Evolutionary conservation across 805 yeast genomes (phyloP).

Genomic region (Ogataea paraovalis): DNA sequence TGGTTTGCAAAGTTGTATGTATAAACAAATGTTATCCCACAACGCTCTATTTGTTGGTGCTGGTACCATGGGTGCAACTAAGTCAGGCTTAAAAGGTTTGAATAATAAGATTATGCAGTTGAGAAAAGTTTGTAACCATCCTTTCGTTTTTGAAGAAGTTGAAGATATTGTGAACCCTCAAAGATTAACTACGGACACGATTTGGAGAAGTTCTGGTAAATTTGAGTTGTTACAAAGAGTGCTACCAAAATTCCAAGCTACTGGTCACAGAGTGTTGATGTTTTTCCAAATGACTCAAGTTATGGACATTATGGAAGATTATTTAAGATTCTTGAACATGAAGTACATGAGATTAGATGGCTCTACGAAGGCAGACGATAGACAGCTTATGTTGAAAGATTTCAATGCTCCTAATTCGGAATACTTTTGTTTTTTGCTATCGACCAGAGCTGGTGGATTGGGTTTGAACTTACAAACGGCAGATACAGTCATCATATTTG

Average conservation of each 20-base stretch:
- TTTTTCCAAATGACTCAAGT: constrained; percentile 89
- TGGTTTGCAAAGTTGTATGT: constrained; percentile 64
- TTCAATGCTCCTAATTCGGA: constrained; percentile 77
- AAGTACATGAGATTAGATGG: constrained; percentile 79
- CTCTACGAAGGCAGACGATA: constrained; percentile 78
- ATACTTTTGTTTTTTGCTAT: constrained; percentile 71
- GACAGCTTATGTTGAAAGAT: constrained; percentile 66
- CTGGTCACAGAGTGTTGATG: constrained; percentile 76
- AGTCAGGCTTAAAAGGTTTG: constrained; percentile 69
- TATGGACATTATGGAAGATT: constrained; percentile 89
- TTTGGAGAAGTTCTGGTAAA: constrained; percentile 78
- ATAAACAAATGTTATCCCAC: constrained; percentile 75
- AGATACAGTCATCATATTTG: constrained; percentile 81
- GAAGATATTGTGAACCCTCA: constrained; percentile 66
- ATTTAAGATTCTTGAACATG: constrained; percentile 59
- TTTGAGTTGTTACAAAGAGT: constrained; percentile 74
- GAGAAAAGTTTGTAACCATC: constrained; percentile 83
- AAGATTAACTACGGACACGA: constrained; percentile 55
- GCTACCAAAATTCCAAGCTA: constrained; percentile 67
- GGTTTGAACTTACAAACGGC: constrained; percentile 86
- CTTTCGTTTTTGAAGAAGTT: constrained; percentile 80
- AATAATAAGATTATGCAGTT: constrained; percentile 83
- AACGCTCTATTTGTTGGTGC: constrained; percentile 62
- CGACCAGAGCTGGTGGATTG: constrained; percentile 88
- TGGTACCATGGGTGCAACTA: constrained; percentile 52